Evolutionary conservation across 2,329 filamentous ascomycete genomes (phyloP).

Genomic region (Talaromyces piceae): DNA sequence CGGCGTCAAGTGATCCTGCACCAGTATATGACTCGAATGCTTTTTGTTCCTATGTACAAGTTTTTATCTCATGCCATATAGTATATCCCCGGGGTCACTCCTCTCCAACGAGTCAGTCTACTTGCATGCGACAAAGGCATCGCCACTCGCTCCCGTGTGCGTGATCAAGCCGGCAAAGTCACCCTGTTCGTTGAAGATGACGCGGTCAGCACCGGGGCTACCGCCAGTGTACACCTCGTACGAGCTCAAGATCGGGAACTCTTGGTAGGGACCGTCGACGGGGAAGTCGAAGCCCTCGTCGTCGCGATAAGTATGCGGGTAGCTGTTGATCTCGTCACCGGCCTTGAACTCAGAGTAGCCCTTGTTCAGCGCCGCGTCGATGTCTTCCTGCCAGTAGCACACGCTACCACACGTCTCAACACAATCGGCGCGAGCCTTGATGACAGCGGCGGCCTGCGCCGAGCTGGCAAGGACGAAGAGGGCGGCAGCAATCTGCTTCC

Average conservation of each 20-base stretch:
- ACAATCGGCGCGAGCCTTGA: slow-evolving; percentile 32
- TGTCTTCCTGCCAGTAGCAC: slow-evolving; percentile 45
- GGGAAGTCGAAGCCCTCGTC: slow-evolving; percentile 56
- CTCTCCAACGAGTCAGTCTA: background rate
- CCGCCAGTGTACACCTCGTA: slow-evolving; percentile 50
- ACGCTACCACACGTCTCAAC: slow-evolving; percentile 47
- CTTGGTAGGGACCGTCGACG: slow-evolving; percentile 52
- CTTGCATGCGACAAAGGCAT: slow-evolving; percentile 59
- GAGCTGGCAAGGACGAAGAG: slow-evolving; percentile 15
- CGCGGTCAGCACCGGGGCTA: slow-evolving; percentile 59
- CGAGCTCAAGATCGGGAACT: slow-evolving; percentile 52
- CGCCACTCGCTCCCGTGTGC: slow-evolving; percentile 58
- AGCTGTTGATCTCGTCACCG: slow-evolving; percentile 35
- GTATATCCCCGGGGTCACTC: background rate
- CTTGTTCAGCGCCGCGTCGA: slow-evolving; percentile 44
- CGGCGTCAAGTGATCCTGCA: no score
- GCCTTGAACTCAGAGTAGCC: slow-evolving; percentile 46
- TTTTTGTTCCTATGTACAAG: no score
- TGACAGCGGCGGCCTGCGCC: slow-evolving; percentile 16
- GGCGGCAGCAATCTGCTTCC: slow-evolving; percentile 14
- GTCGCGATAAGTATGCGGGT: slow-evolving; percentile 56
- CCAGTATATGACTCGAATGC: no score
- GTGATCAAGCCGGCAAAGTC: slow-evolving; percentile 58
- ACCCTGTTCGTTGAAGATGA: slow-evolving; percentile 54
- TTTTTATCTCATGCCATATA: background rate